Evolutionary conservation across 1,139 yeast species (phyloP).

Genomic region (Lodderomyces elongisporus): DNA sequence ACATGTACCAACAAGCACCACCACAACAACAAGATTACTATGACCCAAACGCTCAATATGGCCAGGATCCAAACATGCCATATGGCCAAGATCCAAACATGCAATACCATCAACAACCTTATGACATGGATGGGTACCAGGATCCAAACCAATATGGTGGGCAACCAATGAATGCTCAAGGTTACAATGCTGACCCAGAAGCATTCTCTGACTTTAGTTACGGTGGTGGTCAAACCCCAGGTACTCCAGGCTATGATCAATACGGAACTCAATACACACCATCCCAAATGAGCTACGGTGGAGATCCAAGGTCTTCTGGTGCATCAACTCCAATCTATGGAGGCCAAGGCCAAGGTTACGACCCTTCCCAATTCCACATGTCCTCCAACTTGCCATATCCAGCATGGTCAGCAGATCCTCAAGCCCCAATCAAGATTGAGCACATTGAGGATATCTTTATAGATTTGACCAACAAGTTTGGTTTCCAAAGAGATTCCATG

Average conservation of each 20-base stretch:
- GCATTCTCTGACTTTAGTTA: slow-evolving; percentile 75
- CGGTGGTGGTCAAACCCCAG: slow-evolving; percentile 70
- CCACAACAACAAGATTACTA: slow-evolving; percentile 37
- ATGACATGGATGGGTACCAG: slow-evolving; percentile 46
- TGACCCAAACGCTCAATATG: slow-evolving; percentile 36
- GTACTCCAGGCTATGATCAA: slow-evolving; percentile 64
- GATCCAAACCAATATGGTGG: slow-evolving; percentile 25
- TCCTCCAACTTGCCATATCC: slow-evolving; percentile 77
- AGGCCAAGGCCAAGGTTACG: slow-evolving; percentile 53
- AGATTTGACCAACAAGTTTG: slow-evolving; percentile 85
- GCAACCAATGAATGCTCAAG: slow-evolving; percentile 41
- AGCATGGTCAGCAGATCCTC: slow-evolving; percentile 92
- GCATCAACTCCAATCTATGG: slow-evolving; percentile 96
- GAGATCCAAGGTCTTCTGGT: slow-evolving; percentile 75
- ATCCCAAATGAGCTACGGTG: slow-evolving; percentile 79
- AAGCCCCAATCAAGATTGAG: slow-evolving; percentile 72
- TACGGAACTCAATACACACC: slow-evolving; percentile 79
- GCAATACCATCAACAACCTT: slow-evolving; percentile 48
- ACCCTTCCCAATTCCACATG: slow-evolving; percentile 60
- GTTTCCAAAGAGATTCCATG: slow-evolving; percentile 97
- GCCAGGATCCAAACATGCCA: slow-evolving; percentile 22
- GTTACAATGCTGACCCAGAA: slow-evolving; percentile 59
- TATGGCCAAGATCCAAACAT: slow-evolving; percentile 42
- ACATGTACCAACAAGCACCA: slow-evolving; percentile 19
- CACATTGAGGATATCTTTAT: slow-evolving; percentile 90